These are phyloP conservation scores for Saxophila tyrrhenica DNA, from an alignment of 495 filamentous ascomycete genomes.

Conservation along the genomic window DNA sequence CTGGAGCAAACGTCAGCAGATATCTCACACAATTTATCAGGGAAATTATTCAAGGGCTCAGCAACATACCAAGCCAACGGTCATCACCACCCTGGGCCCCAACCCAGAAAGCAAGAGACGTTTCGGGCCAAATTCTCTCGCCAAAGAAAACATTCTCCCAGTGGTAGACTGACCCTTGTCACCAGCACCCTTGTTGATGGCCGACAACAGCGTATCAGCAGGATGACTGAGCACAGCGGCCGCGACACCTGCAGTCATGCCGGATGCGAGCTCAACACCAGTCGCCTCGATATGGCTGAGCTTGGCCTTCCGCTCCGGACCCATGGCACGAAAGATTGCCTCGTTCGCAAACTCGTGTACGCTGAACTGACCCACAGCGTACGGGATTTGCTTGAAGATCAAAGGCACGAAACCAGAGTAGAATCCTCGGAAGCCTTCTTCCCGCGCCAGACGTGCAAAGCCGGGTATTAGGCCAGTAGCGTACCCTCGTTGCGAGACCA, in stretches of 20 bases:
- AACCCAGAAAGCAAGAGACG: neutral
- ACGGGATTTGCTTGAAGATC: conserved; percentile 33
- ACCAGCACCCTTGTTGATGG: conserved; percentile 3
- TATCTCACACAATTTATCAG: no score
- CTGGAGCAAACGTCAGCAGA: no score
- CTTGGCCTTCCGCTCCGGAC: neutral
- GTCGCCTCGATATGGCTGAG: neutral
- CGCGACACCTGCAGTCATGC: neutral
- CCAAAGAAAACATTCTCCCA: neutral
- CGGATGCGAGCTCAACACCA: neutral
- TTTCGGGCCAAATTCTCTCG: neutral
- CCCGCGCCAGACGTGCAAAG: conserved; percentile 27
- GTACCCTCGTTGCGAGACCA: conserved; percentile 31
- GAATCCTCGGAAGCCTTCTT: conserved; percentile 28
- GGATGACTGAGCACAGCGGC: conserved; percentile 1
- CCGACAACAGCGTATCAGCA: neutral
- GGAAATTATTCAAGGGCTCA: no score
- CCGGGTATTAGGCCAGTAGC: conserved; percentile 27
- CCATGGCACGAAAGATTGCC: neutral
- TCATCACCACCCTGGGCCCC: neutral
- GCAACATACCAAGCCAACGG: neutral
- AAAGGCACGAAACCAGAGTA: conserved; percentile 32
- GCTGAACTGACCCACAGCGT: neutral
- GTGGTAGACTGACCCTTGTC: neutral
- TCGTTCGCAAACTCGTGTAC: conserved; percentile 2